These are phyloP conservation scores for Lichtheimia ornata DNA, from an alignment of 371 early-diverging fungal genomes.

Conservation along the genomic window DNA sequence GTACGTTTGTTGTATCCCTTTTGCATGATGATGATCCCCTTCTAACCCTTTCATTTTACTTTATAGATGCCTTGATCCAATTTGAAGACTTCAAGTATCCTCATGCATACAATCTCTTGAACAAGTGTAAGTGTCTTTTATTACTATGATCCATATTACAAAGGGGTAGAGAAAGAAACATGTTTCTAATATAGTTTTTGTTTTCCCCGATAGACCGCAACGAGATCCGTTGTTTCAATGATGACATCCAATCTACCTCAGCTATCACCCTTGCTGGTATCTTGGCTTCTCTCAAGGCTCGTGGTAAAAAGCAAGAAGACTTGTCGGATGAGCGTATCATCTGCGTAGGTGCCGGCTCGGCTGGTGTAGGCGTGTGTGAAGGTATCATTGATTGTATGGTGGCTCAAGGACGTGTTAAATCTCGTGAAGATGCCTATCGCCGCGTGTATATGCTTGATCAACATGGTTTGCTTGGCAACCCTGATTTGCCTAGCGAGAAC, in stretches of 20 bases:
- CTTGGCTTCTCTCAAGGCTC: conserved; percentile 60
- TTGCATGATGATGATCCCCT: too few species aligned
- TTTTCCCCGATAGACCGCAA: conserved; percentile 41
- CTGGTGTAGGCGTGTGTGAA: conserved; percentile 72
- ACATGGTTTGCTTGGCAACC: conserved; percentile 52
- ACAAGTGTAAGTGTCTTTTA: conserved; percentile 46
- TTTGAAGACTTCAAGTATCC: conserved; percentile 61
- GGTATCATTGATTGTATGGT: conserved; percentile 67
- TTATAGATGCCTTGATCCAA: conserved; percentile 50
- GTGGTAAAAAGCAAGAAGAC: conserved; percentile 45
- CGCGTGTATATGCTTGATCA: conserved; percentile 66
- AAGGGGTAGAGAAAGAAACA: neutral
- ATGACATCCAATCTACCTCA: conserved; percentile 70
- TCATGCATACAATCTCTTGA: conserved; percentile 61
- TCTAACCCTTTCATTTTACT: neutral
- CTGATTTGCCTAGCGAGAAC: conserved; percentile 18
- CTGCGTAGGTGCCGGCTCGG: conserved; percentile 70
- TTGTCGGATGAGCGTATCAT: conserved; percentile 52
- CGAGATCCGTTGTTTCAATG: conserved; percentile 65
- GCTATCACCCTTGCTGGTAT: conserved; percentile 67
- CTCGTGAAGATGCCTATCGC: conserved; percentile 61
- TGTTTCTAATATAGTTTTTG: neutral
- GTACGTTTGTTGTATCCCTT: conserved; percentile 36
- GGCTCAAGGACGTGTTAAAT: conserved; percentile 55
- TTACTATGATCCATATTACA: neutral